Evolutionary conservation across 2,329 filamentous ascomycete species (phyloP).

Genomic region (Boeremia exigua): DNA sequence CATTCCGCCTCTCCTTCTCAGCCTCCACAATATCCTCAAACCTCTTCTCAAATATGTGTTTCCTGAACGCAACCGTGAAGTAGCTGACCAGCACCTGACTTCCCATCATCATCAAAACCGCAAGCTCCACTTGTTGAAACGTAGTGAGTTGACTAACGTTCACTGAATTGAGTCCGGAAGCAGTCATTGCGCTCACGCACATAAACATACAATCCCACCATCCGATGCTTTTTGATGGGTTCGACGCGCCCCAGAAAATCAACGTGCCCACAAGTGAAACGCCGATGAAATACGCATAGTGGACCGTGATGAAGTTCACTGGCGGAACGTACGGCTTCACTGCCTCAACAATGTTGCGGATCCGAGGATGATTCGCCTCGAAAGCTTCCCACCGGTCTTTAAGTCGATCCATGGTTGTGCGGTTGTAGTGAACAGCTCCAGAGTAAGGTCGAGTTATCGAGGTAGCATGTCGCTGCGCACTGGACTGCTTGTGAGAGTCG

Average conservation of each 20-base stretch:
- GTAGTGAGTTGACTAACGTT: conserved; percentile 32
- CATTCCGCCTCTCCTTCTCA: conserved; percentile 28
- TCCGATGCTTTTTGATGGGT: conserved; percentile 26
- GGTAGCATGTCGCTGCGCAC: conserved; percentile 13
- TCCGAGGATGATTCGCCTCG: conserved; percentile 11
- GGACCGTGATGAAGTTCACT: conserved; percentile 31
- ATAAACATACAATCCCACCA: conserved; percentile 35
- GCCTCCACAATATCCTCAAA: conserved; percentile 31
- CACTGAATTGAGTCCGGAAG: conserved; percentile 27
- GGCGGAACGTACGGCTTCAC: conserved; percentile 28
- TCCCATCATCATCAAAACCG: conserved; percentile 32
- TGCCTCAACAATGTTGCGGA: conserved; percentile 16
- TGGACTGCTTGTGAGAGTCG: conserved; percentile 7
- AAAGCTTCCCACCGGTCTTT: conserved; percentile 18
- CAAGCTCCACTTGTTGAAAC: conserved; percentile 23
- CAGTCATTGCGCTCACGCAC: conserved; percentile 21
- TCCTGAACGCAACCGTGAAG: conserved; percentile 29
- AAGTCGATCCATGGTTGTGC: conserved; percentile 14
- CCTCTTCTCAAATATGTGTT: conserved; percentile 32
- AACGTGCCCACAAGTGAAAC: conserved; percentile 23
- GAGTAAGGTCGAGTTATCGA: conserved; percentile 12
- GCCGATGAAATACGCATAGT: conserved; percentile 30
- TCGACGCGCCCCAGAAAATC: conserved; percentile 32
- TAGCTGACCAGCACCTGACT: conserved; percentile 30
- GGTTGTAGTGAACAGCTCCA: conserved; percentile 8